Evolutionary conservation across 1,284 basidiomycete genomes (phyloP).

Genomic region (Pyrrhoderma noxium): DNA sequence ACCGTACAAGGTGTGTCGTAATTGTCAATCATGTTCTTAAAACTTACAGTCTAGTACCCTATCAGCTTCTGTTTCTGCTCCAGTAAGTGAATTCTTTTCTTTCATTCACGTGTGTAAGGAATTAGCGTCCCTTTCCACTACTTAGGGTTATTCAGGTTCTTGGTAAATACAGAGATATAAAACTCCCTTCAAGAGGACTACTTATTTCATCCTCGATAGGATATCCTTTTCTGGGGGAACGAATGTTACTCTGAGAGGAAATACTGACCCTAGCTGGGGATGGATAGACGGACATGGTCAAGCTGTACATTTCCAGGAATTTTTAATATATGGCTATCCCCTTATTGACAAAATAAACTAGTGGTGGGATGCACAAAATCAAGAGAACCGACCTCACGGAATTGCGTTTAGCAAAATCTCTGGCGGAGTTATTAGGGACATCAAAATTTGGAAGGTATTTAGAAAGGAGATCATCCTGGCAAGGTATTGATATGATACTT

Average conservation of each 20-base stretch:
- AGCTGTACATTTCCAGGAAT: constrained; percentile 28
- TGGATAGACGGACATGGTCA: constrained; percentile 59
- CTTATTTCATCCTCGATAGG: constrained; percentile 26
- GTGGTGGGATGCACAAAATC: constrained; percentile 56
- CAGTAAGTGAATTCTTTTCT: constrained; percentile 28
- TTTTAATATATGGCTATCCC: neutral
- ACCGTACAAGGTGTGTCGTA: constrained; percentile 41
- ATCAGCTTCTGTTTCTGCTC: constrained; percentile 35
- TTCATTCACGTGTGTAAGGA: neutral
- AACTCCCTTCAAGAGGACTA: neutral
- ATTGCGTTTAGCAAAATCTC: constrained; percentile 46
- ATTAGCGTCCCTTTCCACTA: neutral
- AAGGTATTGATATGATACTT: constrained; percentile 1
- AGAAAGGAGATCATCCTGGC: neutral
- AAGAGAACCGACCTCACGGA: constrained; percentile 49
- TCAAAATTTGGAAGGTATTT: constrained; percentile 53
- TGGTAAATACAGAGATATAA: constrained; percentile 37
- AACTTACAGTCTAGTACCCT: neutral
- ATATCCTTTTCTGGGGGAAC: constrained; percentile 45
- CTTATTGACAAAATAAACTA: constrained; percentile 20
- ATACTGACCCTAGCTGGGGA: constrained; percentile 46
- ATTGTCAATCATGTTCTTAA: neutral
- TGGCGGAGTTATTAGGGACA: constrained; percentile 45
- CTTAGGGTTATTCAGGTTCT: constrained; percentile 38
- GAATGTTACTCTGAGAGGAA: constrained; percentile 52